phyloP scores from a whole-genome alignment of 257 asterid genomes.

The Gentiana macrophylla region DNA sequence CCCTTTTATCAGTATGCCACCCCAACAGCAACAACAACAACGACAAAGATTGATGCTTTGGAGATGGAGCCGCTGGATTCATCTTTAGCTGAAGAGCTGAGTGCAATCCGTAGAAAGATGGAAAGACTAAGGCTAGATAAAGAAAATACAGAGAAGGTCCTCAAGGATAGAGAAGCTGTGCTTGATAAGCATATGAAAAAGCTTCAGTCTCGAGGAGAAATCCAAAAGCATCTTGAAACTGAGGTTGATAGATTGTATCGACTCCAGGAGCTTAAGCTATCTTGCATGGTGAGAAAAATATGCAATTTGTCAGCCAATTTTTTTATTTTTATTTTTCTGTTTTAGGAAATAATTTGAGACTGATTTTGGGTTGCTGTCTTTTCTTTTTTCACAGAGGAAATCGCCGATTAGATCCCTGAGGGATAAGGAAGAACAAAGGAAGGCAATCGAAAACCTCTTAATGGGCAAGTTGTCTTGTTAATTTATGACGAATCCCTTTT shows the following conservation, averaged over 20 bases:
- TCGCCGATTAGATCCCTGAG: conserved; percentile 55
- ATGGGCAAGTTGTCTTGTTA: neutral
- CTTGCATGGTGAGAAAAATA: conserved; percentile 44
- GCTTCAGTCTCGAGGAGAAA: conserved; percentile 41
- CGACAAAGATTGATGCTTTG: neutral
- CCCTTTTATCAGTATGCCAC: conserved; percentile 9
- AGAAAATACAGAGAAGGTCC: conserved; percentile 40
- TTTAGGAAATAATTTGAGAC: neutral
- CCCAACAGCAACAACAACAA: conserved; percentile 9
- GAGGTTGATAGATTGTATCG: conserved; percentile 83
- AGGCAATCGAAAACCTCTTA: conserved; percentile 19
- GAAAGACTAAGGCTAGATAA: conserved; percentile 50
- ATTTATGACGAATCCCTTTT: too few relatives aligned
- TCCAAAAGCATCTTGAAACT: conserved; percentile 70
- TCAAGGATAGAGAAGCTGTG: conserved; percentile 30
- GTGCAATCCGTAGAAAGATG: conserved; percentile 45
- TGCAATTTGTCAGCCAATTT: neutral
- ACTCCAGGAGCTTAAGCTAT: conserved; percentile 56
- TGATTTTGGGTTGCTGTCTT: neutral
- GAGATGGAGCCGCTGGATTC: conserved; percentile 26
- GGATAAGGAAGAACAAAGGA: conserved; percentile 46
- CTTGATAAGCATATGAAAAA: conserved; percentile 59
- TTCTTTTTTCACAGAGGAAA: conserved; percentile 22
- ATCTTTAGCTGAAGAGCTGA: conserved; percentile 71
- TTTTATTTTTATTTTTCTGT: neutral